phyloP scores from a whole-genome alignment of 2,329 filamentous ascomycete species.

The Sclerotinia spermophila region DNA sequence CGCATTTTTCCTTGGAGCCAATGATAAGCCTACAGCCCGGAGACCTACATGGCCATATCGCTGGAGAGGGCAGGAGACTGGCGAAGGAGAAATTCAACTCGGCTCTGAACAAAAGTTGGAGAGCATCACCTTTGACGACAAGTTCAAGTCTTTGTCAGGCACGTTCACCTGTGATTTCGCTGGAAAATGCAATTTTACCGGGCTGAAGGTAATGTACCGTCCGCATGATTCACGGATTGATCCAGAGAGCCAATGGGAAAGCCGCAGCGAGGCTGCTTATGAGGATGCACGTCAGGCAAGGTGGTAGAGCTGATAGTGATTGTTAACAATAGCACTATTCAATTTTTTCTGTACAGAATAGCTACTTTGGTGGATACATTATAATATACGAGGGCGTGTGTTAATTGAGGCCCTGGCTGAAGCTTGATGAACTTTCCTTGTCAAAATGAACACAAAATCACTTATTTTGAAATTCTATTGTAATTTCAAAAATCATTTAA shows the following conservation, averaged over 20 bases:
- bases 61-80: constrained; percentile 27
- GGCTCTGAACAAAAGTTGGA: constrained; percentile 19
- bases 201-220: constrained; percentile 11
- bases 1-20: constrained; percentile 18
- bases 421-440: too few relatives aligned
- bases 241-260: constrained; percentile 21
- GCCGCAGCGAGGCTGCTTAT: constrained; percentile 21
- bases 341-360: background rate
- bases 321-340: background rate
- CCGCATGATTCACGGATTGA: constrained; percentile 15
- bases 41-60: constrained; percentile 25
- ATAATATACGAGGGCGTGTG: too few relatives aligned
- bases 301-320: constrained; percentile 19
- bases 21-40: constrained; percentile 24
- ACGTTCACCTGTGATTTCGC: constrained; percentile 19
- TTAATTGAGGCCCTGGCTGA: too few relatives aligned
- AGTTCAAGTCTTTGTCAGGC: constrained; percentile 22
- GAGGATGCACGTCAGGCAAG: constrained; percentile 16
- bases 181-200: constrained; percentile 23
- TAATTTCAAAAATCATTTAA: too few relatives aligned
- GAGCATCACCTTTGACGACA: constrained; percentile 23
- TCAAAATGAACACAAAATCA: too few relatives aligned
- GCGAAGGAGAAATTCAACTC: constrained; percentile 26
- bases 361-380: background rate
- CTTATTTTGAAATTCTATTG: too few relatives aligned